Conservation (phyloP, 768 basidiomycete species). For the Favolaschia claudopus region DNA sequence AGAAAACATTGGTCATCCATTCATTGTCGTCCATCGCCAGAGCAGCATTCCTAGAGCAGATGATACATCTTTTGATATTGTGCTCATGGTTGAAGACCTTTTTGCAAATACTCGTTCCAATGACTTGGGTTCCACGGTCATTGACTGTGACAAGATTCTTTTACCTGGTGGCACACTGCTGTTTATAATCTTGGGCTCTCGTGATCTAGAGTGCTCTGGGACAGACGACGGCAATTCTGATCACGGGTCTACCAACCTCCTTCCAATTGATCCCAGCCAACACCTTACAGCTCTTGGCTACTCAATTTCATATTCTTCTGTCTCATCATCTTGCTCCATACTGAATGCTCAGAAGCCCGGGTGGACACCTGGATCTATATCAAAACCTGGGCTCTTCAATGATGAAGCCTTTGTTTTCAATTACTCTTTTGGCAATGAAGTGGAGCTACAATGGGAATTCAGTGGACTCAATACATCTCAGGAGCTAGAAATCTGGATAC, state of each 20-base stretch:
- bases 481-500: slow-evolving; percentile 1
- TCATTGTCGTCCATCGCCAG: neutral
- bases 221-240: neutral
- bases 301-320: neutral
- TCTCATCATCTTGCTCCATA: neutral
- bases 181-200: neutral
- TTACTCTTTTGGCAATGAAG: neutral
- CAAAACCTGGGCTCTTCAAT: neutral
- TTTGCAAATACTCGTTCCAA: neutral
- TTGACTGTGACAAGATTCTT: neutral
- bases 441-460: slow-evolving; percentile 3
- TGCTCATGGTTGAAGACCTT: too few relatives aligned
- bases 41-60: neutral
- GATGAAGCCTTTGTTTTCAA: slow-evolving; percentile 3
- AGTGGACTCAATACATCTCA: slow-evolving; percentile 1
- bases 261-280: neutral
- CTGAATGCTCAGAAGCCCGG: slow-evolving; percentile 3
- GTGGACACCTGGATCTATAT: neutral
- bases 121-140: neutral
- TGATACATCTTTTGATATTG: slow-evolving; percentile 2
- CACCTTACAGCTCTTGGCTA: neutral
- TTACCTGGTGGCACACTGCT: slow-evolving; percentile 4
- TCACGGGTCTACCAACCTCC: neutral
- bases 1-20: neutral
- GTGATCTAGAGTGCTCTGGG: neutral